Evolutionary conservation across 768 basidiomycete genomes (phyloP).

Genomic region (Tylopilus plumbeoviolaceoides): DNA sequence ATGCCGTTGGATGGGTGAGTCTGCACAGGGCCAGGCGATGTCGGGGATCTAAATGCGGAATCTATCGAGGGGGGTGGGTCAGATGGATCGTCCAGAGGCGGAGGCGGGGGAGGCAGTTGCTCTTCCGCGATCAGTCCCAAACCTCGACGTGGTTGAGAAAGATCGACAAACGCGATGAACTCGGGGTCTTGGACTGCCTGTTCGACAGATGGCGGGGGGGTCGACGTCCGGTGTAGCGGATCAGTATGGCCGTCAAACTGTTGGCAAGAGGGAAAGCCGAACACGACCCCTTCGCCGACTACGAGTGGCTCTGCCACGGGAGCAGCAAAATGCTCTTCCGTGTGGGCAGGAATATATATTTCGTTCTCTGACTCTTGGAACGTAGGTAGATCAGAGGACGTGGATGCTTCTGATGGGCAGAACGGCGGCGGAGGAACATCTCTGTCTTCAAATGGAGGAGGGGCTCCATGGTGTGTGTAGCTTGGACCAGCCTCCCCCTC

Average conservation of each 20-base stretch:
- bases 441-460: slow-evolving; percentile 83
- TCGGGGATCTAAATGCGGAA: slow-evolving; percentile 57
- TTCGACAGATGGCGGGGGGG: slow-evolving; percentile 75
- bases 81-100: slow-evolving; percentile 80
- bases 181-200: slow-evolving; percentile 70
- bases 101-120: slow-evolving; percentile 71
- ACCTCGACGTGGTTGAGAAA: slow-evolving; percentile 54
- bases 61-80: slow-evolving; percentile 89
- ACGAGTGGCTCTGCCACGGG: slow-evolving; percentile 36
- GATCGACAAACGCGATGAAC: slow-evolving; percentile 60
- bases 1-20: slow-evolving; percentile 28
- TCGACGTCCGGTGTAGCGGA: slow-evolving; percentile 56
- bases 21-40: slow-evolving; percentile 17
- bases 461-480: slow-evolving; percentile 55
- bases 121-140: slow-evolving; percentile 55
- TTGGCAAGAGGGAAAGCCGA: slow-evolving; percentile 66
- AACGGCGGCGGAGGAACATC: slow-evolving; percentile 69
- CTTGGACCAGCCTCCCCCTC: slow-evolving; percentile 77
- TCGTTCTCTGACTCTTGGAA: slow-evolving; percentile 81
- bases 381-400: slow-evolving; percentile 58
- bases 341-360: slow-evolving; percentile 53
- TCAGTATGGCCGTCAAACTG: slow-evolving; percentile 83
- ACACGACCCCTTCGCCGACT: slow-evolving; percentile 70
- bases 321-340: slow-evolving; percentile 37
- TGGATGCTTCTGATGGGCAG: slow-evolving; percentile 56